Conservation (phyloP, 768 basidiomycete species). For the Boletus coccyginus region DNA sequence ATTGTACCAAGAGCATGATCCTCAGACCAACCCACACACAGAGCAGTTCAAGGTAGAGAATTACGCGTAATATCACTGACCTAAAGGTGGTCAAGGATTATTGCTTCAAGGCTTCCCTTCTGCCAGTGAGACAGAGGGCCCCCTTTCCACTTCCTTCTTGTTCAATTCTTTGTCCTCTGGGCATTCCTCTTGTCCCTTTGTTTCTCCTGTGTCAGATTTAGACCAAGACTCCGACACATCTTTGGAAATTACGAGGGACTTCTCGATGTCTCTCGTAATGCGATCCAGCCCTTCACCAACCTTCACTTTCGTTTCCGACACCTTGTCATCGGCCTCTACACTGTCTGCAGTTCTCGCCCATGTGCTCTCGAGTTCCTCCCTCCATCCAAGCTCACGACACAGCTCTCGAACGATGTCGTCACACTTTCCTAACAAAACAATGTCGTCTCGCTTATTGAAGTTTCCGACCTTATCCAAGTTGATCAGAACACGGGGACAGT, state of each 20-base stretch:
- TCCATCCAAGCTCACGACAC: slow-evolving; percentile 73
- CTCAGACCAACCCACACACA: neutral
- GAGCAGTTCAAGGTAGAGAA: neutral
- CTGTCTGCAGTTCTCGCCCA: slow-evolving; percentile 53
- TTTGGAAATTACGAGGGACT: slow-evolving; percentile 18
- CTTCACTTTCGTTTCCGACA: slow-evolving; percentile 5
- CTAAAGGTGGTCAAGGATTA: neutral
- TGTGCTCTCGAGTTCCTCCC: slow-evolving; percentile 50
- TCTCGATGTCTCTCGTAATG: slow-evolving; percentile 24
- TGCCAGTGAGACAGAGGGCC: neutral
- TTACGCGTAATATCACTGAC: neutral
- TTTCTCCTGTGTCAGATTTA: neutral
- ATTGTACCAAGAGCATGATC: too few relatives aligned
- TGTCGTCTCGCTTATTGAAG: slow-evolving; percentile 56
- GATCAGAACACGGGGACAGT: slow-evolving; percentile 82
- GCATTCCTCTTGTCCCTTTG: neutral
- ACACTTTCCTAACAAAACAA: slow-evolving; percentile 66
- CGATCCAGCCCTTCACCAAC: slow-evolving; percentile 25
- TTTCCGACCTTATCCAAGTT: slow-evolving; percentile 82
- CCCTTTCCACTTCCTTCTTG: neutral
- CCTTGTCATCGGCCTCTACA: slow-evolving; percentile 17
- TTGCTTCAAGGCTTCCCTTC: slow-evolving; percentile 8
- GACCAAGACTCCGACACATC: neutral
- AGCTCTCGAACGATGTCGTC: slow-evolving; percentile 64
- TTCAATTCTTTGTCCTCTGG: neutral